Base-by-base conservation (phyloP, 2,329 filamentous ascomycete species). In the Aspergillus sp. region DNA sequence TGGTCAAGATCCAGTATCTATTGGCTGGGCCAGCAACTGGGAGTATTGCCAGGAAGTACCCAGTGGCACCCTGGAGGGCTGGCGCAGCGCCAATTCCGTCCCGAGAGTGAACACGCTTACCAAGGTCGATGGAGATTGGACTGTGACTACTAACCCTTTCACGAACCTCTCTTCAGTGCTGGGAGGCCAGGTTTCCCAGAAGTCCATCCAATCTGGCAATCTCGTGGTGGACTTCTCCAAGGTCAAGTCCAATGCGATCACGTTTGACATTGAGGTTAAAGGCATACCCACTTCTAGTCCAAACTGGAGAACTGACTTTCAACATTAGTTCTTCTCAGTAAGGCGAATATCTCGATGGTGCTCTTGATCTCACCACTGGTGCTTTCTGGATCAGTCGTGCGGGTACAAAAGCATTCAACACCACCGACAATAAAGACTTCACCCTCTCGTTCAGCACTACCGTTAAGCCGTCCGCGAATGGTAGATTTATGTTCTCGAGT, bases 21-120 rank as follows among this genome's bases (percentile, higher is more conserved):
- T 82, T 5, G 74, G 70, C 9, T 82, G 79, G 79, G 76, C 76
- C 1, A 75, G 69, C 43, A 82, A 82, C 49, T 82, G 78, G 73
- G 72, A 82, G 57, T 83, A 83, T 59, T 67, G 72, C 0, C 65
- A 75, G 47, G 46, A 66, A 2, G 75, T 80, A 0, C 78, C 79
- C 0, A 81, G 78, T 0, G 77, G 73, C 0, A 59, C 68, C 3
- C 54, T 59, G 6, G 76, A 82, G 53, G 69, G 73, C 28, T 82
- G 76, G 72, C 68, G 77, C n/a, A 72, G 70, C 40, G 61, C 69
- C 27, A 78, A 78, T 75, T 71, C 70, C 2, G 54, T 79, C 1
- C 75, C 81, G 2, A 67, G 81, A 0, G 60, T 61, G 5, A 74
- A 75, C 43, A 74, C 75, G 40, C 60, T 85, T 7, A 73, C 70